Base-by-base conservation (phyloP, 345 rosid species). In the Brassica nigra region DNA sequence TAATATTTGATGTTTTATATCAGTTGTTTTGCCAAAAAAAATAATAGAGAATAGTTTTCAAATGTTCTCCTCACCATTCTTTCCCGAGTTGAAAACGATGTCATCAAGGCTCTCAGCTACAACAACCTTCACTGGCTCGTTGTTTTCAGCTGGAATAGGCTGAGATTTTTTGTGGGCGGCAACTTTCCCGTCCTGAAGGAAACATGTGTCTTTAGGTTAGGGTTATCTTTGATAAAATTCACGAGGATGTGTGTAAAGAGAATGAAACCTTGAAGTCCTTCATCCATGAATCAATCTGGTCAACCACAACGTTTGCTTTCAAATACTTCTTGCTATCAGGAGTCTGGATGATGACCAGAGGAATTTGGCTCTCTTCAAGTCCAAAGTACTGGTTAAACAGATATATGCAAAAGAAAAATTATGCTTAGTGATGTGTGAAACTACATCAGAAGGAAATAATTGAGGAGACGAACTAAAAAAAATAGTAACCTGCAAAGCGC, bases 41-140 rank as follows among this genome's bases (percentile, higher is more conserved):
- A 23, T 23, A 23, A 23, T 23, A 23, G 27, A 23, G 27, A 23
- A 23, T 10, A 7, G 3, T 16, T 54, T 54, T 15, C 0, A 54
- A 3, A 39, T 75, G 68, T 49, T 65, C 89, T 20, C 34, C 89
- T 20, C 34, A 91, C 99, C 99, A 76, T 93, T 93, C 79, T 93
- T 95, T 59, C 89, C 97, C 39, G 99, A 91, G 16, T 92, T 90
- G 81, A 87, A 72, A 71, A 93, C 97, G 6, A 87, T 54, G 15
- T 93, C 90, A 29, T 93, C 87, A 34, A 95, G 86, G 80, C 34
- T 95, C 78, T 95, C 97, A n/a, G 92, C 97, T 55, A 95, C 98
- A 14, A 93, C 90, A 37, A 95, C 93, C 87, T 95, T 93, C 71
- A 92, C 97, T 14, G 98, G 98, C 71, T 91, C 97, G 1, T 85